A percentile compares a stretch with the other conserved stretches of the same genome.
These are phyloP conservation scores for Oidiodendron maius DNA, from an alignment of 495 filamentous ascomycete species.

Conservation along the genomic window DNA sequence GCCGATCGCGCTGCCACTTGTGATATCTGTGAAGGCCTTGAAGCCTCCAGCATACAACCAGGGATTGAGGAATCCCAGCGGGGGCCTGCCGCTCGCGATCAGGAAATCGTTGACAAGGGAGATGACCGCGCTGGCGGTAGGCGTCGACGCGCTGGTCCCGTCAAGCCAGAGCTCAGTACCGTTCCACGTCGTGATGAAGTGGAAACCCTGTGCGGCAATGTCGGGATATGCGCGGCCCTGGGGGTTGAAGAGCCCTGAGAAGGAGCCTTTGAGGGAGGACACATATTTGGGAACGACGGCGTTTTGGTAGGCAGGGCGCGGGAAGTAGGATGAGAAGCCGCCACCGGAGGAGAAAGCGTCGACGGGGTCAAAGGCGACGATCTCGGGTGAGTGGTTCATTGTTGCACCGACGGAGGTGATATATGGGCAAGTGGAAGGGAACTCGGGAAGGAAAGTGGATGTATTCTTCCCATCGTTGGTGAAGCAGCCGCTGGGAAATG, in stretches of 20 bases:
- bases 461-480: constrained; percentile 61
- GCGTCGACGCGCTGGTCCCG: constrained; percentile 28
- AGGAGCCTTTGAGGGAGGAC: constrained; percentile 10
- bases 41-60: constrained; percentile 50
- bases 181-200: constrained; percentile 31
- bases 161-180: constrained; percentile 39
- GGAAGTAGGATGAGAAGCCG: constrained; percentile 66
- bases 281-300: constrained; percentile 51
- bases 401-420: constrained; percentile 74
- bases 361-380: constrained; percentile 48
- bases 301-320: constrained; percentile 59
- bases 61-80: constrained; percentile 57
- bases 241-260: constrained; percentile 28
- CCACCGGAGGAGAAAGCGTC: constrained; percentile 55
- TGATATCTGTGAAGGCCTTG: constrained; percentile 54
- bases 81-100: constrained; percentile 46
- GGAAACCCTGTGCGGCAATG: constrained; percentile 55
- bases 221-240: constrained; percentile 69
- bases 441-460: constrained; percentile 58
- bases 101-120: constrained; percentile 59
- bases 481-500: constrained; percentile 41
- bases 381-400: constrained; percentile 45
- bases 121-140: constrained; percentile 37
- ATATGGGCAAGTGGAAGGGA: constrained; percentile 75
- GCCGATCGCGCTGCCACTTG: constrained; percentile 36